Percentiles rank a stretch among this genome's conserved stretches.
phyloP scores from a whole-genome alignment of 768 basidiomycete genomes.

The Cystobasidium ongulense region DNA sequence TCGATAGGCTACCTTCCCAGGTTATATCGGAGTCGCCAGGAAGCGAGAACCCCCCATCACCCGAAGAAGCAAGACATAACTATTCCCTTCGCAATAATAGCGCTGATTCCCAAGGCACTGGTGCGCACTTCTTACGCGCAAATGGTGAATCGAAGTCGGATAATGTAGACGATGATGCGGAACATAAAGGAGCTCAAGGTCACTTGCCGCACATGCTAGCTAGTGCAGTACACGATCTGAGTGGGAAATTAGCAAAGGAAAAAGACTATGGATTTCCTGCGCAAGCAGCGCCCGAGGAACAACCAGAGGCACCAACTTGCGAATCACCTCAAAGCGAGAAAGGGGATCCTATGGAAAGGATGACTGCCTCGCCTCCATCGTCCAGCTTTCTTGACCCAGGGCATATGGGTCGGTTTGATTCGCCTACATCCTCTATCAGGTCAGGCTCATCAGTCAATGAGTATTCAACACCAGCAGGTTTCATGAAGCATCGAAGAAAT shows the following conservation, averaged over 20 bases:
- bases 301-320: background rate
- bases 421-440: background rate
- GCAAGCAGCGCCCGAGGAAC: background rate
- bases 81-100: background rate
- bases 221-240: background rate
- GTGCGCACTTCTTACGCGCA: background rate
- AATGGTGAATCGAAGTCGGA: background rate
- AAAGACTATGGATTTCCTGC: background rate
- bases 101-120: background rate
- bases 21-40: constrained; percentile 4
- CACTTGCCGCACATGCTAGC: background rate
- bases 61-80: background rate
- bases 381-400: background rate
- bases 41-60: background rate
- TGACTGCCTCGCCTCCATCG: background rate
- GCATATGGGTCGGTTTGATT: background rate
- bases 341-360: background rate
- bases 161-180: background rate
- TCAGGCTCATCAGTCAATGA: constrained; percentile 13
- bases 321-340: background rate
- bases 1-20: background rate
- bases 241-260: background rate
- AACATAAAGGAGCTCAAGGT: background rate
- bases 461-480: constrained; percentile 22
- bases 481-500: constrained; percentile 30